These are phyloP conservation scores for Taiozyma sp. DNA, from an alignment of 1,139 yeast genomes.

Conservation along the genomic window DNA sequence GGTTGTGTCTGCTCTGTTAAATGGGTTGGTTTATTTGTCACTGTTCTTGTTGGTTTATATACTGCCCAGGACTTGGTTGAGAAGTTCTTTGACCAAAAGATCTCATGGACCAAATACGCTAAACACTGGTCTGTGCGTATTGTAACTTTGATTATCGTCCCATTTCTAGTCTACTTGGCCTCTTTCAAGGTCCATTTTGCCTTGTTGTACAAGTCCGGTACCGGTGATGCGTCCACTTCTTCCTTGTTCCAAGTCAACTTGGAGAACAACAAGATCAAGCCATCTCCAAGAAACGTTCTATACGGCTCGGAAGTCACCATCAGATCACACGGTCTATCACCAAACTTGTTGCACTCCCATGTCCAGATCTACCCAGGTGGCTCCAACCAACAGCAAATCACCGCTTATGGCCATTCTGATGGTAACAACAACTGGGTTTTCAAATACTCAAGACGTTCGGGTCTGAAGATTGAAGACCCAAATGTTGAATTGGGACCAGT, in stretches of 20 bases:
- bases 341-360: slow-evolving; percentile 71
- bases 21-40: slow-evolving; percentile 93
- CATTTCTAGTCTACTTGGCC: slow-evolving; percentile 59
- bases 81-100: slow-evolving; percentile 44
- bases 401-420: slow-evolving; percentile 75
- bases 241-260: slow-evolving; percentile 67
- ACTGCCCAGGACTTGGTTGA: slow-evolving; percentile 70
- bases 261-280: slow-evolving; percentile 45
- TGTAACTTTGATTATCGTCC: slow-evolving; percentile 66
- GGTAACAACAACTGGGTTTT: slow-evolving; percentile 60
- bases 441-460: slow-evolving; percentile 39
- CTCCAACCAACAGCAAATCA: slow-evolving; percentile 68
- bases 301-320: slow-evolving; percentile 61
- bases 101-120: slow-evolving; percentile 40
- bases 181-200: slow-evolving; percentile 80
- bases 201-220: slow-evolving; percentile 70
- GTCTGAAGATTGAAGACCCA: slow-evolving; percentile 23
- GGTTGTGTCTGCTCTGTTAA: slow-evolving; percentile 94
- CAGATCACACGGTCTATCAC: slow-evolving; percentile 70
- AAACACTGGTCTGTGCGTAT: slow-evolving; percentile 73
- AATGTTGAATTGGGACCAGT: slow-evolving; percentile 31
- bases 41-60: slow-evolving; percentile 82
- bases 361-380: slow-evolving; percentile 66
- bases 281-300: slow-evolving; percentile 52
- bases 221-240: slow-evolving; percentile 73